A percentile compares a stretch with the other conserved stretches of the same genome.
These are phyloP conservation scores for Rhytidiadelphus loreus DNA, from an alignment of 225 moss, liverwort and hornwort genomes.

Conservation along the genomic window DNA sequence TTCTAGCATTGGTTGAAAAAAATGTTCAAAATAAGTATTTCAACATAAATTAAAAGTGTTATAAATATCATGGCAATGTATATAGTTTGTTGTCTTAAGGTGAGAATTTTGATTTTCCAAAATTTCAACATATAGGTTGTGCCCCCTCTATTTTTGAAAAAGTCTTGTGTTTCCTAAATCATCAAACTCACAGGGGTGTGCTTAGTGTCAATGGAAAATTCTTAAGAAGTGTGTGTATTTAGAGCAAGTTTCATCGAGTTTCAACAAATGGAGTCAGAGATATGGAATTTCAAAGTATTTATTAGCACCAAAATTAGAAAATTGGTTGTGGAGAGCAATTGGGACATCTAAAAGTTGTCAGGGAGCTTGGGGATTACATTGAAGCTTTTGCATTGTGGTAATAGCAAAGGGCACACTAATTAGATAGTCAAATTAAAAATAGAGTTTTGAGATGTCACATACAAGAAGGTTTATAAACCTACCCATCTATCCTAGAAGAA, in stretches of 20 bases:
- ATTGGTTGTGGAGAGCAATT: not conserved
- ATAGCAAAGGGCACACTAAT: fast-evolving
- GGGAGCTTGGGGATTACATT: not conserved
- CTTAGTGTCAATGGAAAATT: fast-evolving
- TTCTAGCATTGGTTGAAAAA: not conserved
- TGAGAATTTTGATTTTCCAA: not conserved
- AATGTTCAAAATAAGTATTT: not conserved
- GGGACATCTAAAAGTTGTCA: fast-evolving
- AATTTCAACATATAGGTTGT: not conserved
- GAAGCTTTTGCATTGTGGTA: not conserved
- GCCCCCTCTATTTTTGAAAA: no score
- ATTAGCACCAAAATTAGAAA: not conserved
- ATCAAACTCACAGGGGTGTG: fast-evolving
- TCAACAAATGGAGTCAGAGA: fast-evolving
- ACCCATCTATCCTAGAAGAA: not conserved
- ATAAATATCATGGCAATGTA: not conserved
- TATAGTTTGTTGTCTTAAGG: not conserved
- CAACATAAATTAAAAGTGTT: no score
- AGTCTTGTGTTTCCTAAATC: not conserved
- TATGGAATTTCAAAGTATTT: not conserved
- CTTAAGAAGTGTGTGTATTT: fast-evolving
- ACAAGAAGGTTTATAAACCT: not conserved
- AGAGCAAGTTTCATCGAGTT: not conserved
- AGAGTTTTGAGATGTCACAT: not conserved
- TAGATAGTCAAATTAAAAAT: not conserved